Conservation (phyloP, 163 green algal species). For the Scenedesmus sp. region DNA sequence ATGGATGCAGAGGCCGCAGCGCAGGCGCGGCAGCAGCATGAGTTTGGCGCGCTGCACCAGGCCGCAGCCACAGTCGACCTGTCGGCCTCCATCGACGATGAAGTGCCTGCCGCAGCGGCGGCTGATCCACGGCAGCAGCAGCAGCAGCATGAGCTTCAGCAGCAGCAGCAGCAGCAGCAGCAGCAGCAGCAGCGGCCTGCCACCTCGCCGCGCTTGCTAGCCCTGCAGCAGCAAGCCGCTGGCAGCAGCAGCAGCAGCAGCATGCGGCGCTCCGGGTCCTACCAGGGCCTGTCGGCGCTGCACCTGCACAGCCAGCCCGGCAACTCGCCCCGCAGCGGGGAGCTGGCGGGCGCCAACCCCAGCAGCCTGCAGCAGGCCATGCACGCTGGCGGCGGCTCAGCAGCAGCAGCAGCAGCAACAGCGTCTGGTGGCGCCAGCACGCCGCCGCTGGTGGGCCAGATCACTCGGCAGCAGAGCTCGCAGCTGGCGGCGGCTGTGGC, state of each 20-base stretch:
- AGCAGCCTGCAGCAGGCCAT: neutral
- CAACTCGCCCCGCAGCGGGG: neutral
- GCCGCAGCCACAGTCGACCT: neutral
- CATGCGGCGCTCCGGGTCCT: constrained; percentile 16
- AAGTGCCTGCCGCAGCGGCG: neutral
- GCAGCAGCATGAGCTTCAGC: neutral
- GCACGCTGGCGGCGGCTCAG: neutral
- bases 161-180: constrained; percentile 24
- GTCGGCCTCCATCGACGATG: neutral
- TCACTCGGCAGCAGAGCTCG: constrained; percentile 8
- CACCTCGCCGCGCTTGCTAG: neutral
- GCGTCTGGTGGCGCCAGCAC: neutral
- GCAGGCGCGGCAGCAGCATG: neutral
- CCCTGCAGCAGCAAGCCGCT: neutral
- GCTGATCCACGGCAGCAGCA: neutral
- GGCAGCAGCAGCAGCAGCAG: neutral
- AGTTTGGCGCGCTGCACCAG: neutral
- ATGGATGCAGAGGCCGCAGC: neutral
- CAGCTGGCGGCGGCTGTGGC: constrained; percentile 18
- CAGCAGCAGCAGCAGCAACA: neutral
- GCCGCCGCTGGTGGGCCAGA: neutral
- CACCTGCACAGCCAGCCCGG: constrained; percentile 7
- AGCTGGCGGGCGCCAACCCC: neutral
- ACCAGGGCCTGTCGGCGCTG: neutral
- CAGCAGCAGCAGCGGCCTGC: constrained; percentile 37